Evolutionary conservation across 805 yeast genomes (phyloP), one percentile per base, ranked within the genome.

Genomic region (Schwanniomyces vanrijiae): DNA sequence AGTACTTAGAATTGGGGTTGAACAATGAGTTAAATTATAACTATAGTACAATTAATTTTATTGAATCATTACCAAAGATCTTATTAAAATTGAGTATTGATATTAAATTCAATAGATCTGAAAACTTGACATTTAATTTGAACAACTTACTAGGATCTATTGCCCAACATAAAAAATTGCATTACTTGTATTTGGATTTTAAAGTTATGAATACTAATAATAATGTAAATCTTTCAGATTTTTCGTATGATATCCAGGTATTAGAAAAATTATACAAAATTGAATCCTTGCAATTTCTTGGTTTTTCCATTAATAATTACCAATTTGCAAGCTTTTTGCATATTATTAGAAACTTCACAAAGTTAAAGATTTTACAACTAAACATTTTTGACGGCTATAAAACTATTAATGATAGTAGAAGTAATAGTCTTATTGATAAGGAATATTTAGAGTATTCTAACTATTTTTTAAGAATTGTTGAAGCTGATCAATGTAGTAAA

Each of bases 1-100:
- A 45, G 14, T 16, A n/a, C 3, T 28, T 53, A 20, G 22, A 44
- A 21, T 40, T 55, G 13, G 41, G 45, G n/a, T 18, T 53, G 5
- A 31, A 21, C n/a, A 53, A 53, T 40, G 59, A 53, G 16, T 46
- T 55, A n/a, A 43, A 42, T 25, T 46, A 43, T 45, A 51, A 55
- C 33, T 42, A 40, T 14, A 33, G 34, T 5, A 20, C 42, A 2
- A 35, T 46, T 22, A 39, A 37, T 10, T 51, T 52, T 25, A 21
- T 54, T 3, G 14, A 19, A 13, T 25, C 31, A 5, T 25, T 45
- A 16, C 45, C 46, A 3, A 16, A 19, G 10, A 24, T 11, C 4
- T 37, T 53, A 18, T 20, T 10, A 18, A 41, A 38, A 21, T 26
- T 53, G n/a, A 21, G 43, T 16, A 28, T 53, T 24, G 20, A 24